Evolutionary conservation across 345 rosid genomes (phyloP).

Genomic region (Syzygium grande): DNA sequence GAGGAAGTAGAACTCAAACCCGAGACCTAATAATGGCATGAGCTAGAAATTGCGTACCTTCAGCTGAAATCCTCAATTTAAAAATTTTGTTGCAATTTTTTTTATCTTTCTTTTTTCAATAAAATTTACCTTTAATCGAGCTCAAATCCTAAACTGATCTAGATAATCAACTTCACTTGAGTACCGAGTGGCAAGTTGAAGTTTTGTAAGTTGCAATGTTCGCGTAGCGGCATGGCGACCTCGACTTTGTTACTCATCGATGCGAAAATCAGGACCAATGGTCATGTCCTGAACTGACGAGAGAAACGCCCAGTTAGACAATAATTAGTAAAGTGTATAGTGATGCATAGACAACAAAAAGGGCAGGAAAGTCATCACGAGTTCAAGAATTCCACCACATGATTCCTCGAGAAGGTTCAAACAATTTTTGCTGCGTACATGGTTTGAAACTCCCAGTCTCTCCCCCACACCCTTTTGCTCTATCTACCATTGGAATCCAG

Average conservation of each 20-base stretch:
- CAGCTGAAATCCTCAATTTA: not conserved
- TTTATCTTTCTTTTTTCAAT: not conserved
- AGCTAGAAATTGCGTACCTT: not conserved
- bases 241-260: not conserved
- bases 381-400: not conserved
- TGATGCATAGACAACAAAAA: not conserved
- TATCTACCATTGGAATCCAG: not conserved
- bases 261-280: not conserved
- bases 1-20: not conserved
- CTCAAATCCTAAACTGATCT: not conserved
- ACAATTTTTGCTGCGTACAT: not conserved
- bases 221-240: not conserved
- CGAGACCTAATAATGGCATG: not conserved
- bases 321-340: not conserved
- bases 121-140: not conserved
- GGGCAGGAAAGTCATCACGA: not conserved
- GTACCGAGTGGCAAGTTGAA: not conserved
- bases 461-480: not conserved
- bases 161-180: not conserved
- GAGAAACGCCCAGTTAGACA: not conserved
- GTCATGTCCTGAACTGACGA: not conserved
- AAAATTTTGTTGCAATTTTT: not conserved
- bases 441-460: not conserved
- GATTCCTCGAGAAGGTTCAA: not conserved
- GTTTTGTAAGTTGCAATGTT: not conserved